phyloP scores from a whole-genome alignment of 306 rosid species.

The Cucurbita argyrosperma region DNA sequence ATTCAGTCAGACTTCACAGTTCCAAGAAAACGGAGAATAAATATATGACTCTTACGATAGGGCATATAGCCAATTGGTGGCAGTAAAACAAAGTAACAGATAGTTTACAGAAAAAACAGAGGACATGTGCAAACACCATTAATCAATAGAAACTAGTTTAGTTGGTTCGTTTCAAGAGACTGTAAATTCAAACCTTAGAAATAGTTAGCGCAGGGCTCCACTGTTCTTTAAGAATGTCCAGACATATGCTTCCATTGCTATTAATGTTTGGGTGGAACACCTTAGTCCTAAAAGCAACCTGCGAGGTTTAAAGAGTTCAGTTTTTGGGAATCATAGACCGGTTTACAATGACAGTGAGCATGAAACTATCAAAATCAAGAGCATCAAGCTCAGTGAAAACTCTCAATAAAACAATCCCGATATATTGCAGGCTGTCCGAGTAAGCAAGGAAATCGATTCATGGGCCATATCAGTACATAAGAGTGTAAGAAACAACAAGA shows the following conservation, averaged over 20 bases:
- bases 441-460: background rate
- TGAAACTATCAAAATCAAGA: background rate
- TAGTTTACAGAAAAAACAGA: background rate
- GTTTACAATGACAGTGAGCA: background rate
- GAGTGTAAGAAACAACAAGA: background rate
- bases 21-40: background rate
- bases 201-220: constrained; percentile 87
- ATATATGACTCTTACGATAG: background rate
- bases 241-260: constrained; percentile 78
- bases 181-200: constrained; percentile 45
- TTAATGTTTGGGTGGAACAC: constrained; percentile 93
- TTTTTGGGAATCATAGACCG: background rate
- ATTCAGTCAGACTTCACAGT: background rate
- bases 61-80: background rate
- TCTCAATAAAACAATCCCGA: background rate
- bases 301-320: constrained; percentile 9
- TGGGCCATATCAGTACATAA: background rate
- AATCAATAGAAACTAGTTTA: background rate
- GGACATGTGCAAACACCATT: background rate
- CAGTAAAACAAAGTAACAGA: background rate
- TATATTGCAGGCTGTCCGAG: background rate
- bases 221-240: constrained; percentile 81
- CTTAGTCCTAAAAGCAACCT: constrained; percentile 89
- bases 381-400: background rate
- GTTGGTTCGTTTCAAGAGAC: background rate